Base-by-base conservation (phyloP, 495 filamentous ascomycete species). In the Coniosporium apollinis region DNA sequence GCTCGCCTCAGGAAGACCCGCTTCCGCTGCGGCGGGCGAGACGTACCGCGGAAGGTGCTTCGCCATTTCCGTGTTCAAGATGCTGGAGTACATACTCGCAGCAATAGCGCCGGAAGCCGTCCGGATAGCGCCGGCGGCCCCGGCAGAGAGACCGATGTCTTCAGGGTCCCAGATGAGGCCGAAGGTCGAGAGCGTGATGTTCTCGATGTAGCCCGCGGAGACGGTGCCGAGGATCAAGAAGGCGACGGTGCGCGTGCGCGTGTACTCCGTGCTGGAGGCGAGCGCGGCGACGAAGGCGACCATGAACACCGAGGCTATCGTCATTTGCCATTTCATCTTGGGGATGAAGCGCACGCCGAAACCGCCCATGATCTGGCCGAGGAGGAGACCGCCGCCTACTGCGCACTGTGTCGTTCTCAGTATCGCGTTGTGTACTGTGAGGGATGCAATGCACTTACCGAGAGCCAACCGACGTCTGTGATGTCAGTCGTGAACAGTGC, bases 121-220 rank as follows among this genome's bases (percentile, higher is more conserved):
- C 1, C 44, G 44, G 14, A 43, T 39, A 3, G 44, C 34, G 16
- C 39, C 44, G 7, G 39, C 13, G 5, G 38, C 41, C 11, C 40
- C 44, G 11, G 36, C 19, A 1, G 41, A 36, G 10, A 47, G 31
- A 16, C 39, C 44, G 19, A 43, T 43, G 22, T 47, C 40, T 4
- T 21, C 40, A 2, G 47, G 33, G 9, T 41, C 41, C 33, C 36
- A 47, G 19, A 47, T 17, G n/a, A 42, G 36, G 4, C 43, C 45
- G 2, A 33, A 39, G 18, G 30, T 38, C 3, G 26, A 32, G 11
- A 51, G 41, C n/a, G 42, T 43, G 0, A 51, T 18, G 28, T 33
- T 40, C 34, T 48, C 45, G 10, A 51, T 22, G 17, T 46, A 48
- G 11, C 47, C 45, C 5, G 44, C 47, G 7, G 25, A 36, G 19